Evolutionary conservation across 192 early-diverging fungal genomes (phyloP).

Genomic region (Coemansia sp.): DNA sequence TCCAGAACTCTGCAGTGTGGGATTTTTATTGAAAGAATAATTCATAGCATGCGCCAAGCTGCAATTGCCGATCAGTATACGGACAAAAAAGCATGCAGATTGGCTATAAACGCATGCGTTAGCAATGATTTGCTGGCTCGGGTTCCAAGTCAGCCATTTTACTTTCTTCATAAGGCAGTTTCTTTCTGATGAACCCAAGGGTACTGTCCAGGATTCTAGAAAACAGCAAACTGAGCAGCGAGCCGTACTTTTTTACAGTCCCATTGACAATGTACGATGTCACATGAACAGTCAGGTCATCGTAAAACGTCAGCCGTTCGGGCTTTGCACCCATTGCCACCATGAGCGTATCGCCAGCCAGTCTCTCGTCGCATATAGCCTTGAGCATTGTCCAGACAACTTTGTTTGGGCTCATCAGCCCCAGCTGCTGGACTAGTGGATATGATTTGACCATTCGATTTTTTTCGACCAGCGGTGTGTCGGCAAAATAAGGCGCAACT

Average conservation of each 20-base stretch:
- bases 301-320: constrained; percentile 34
- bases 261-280: constrained; percentile 42
- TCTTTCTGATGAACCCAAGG: constrained; percentile 28
- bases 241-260: constrained; percentile 41
- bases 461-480: constrained; percentile 56
- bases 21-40: too few relatives aligned
- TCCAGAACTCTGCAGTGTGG: too few relatives aligned
- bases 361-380: constrained; percentile 56
- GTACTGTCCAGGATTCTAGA: constrained; percentile 15
- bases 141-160: not conserved
- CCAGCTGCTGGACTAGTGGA: constrained; percentile 31
- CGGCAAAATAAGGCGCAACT: constrained; percentile 61
- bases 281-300: constrained; percentile 26
- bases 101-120: too few relatives aligned
- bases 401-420: constrained; percentile 45
- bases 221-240: constrained; percentile 18
- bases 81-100: too few relatives aligned
- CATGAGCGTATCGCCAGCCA: constrained; percentile 56
- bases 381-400: constrained; percentile 60
- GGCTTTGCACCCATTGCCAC: constrained; percentile 43
- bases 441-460: constrained; percentile 29
- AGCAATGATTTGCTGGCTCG: too few relatives aligned
- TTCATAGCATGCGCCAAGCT: too few relatives aligned
- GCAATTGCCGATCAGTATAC: too few relatives aligned
- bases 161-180: not conserved